Conservation (phyloP, 345 rosid species). For the Lepidium sativum region DNA sequence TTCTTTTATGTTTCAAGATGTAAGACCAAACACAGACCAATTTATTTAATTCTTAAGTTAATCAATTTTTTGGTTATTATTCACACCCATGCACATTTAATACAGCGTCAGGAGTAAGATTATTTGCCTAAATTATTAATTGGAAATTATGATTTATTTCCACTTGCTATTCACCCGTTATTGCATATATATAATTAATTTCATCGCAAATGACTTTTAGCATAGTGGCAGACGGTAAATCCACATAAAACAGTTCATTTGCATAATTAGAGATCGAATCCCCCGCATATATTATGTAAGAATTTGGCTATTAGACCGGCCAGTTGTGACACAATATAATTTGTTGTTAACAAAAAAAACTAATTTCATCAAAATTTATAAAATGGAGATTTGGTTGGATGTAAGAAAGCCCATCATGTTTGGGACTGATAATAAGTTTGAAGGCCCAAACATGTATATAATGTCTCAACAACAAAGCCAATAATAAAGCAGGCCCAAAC, state of each 20-base stretch:
- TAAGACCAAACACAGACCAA: slow-evolving; percentile 27
- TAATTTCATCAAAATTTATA: not conserved
- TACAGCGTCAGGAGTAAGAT: slow-evolving; percentile 10
- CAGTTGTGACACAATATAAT: too few relatives aligned
- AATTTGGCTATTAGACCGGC: too few relatives aligned
- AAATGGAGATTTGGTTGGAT: too few relatives aligned
- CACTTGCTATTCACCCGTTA: slow-evolving; percentile 9
- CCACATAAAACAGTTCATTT: too few relatives aligned
- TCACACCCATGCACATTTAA: slow-evolving; percentile 18
- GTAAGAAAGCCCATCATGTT: too few relatives aligned
- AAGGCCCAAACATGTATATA: not conserved
- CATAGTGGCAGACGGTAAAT: too few relatives aligned
- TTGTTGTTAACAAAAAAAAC: too few relatives aligned
- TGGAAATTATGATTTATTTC: not conserved
- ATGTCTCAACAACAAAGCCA: too few relatives aligned
- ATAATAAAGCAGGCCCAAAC: too few relatives aligned
- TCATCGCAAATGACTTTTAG: too few relatives aligned
- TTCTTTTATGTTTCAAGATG: slow-evolving; percentile 24
- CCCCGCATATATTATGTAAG: too few relatives aligned
- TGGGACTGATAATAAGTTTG: not conserved
- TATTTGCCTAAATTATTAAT: not conserved
- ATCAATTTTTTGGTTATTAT: slow-evolving; percentile 10
- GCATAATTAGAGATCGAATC: too few relatives aligned
- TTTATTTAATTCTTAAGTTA: slow-evolving; percentile 3
- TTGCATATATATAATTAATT: not conserved